Base-by-base conservation (phyloP, 2,329 filamentous ascomycete species). In the Penicillium sumatraense region DNA sequence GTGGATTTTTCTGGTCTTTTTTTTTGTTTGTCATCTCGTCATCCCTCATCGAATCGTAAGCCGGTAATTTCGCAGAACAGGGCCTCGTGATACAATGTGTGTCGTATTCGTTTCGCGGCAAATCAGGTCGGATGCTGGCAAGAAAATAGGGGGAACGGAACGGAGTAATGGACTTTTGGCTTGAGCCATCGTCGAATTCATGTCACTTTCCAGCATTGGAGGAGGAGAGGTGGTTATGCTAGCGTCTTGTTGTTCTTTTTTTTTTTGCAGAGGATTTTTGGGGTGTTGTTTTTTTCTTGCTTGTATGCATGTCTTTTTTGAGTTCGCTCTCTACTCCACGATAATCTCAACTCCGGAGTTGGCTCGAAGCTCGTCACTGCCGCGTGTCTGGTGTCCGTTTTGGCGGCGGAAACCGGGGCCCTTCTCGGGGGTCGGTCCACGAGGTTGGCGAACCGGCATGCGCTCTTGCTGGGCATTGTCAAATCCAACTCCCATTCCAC, bases 281-380 rank as follows among this genome's bases (percentile, higher is more conserved):
- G 27, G 26, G 20, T 46, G 29, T 40, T 41, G 21, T 14, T 31
- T 49, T 38, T 24, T 26, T 29, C 9, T 38, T 38, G 14, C 20
- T 40, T 26, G 18, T n/a, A 6, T 29, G 23, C n/a, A 20, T 33
- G 14, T 13, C n/a, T 4, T 8, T 21, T 52, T 26, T 14, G 5
- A 9, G 5, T 5, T 20, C 16, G 16, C 35, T 38, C 21, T 71
- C 73, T 84, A 85, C 77, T 86, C 85, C 65, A 86, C 84, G 65
- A 86, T 84, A 69, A 87, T 86, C 70, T 86, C 83, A 60, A 86
- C 81, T 54, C 81, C 81, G 58, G 82, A 84, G 65, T 81, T 83
- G 61, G 83, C 80, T 53, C 83, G 83, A 56, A 87, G 75, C 70
- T 88, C 85, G 64, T 88, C 85, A 70, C 84, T 87, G 65, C 83